Percentiles rank a stretch among this genome's conserved stretches.
phyloP scores from a whole-genome alignment of 345 rosid genomes.

The Rhizophora mangle region DNA sequence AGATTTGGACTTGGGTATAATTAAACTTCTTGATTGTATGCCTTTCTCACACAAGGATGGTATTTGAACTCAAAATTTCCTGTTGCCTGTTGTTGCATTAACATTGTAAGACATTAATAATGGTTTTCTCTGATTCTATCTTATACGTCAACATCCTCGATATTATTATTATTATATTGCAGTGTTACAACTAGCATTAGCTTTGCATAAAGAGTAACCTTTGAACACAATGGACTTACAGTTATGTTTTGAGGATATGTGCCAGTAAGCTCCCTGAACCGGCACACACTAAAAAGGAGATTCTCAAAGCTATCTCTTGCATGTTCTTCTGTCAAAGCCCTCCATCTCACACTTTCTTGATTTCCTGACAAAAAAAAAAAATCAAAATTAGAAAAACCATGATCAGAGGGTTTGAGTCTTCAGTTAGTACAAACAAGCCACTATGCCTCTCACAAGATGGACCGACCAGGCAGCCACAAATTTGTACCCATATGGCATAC shows the following conservation, averaged over 20 bases:
- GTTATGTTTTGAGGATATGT: conserved; percentile 81
- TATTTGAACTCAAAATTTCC: not conserved
- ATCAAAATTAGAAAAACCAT: not conserved
- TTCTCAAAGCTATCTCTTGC: conserved; percentile 99
- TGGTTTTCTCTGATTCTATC: no score
- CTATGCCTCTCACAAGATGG: no score
- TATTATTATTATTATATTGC: no score
- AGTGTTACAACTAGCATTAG: no score
- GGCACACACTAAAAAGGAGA: conserved; percentile 83
- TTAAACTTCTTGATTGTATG: not conserved
- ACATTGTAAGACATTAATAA: no score
- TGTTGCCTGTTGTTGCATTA: no score
- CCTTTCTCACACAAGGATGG: not conserved
- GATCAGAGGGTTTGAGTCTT: not conserved
- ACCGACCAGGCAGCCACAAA: not conserved
- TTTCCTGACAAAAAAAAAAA: conserved; percentile 48
- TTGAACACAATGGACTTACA: conserved; percentile 42
- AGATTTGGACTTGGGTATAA: not conserved
- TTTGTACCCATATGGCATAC: not conserved
- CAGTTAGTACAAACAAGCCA: not conserved
- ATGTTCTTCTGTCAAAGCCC: conserved; percentile 94
- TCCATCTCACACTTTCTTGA: conserved; percentile 59
- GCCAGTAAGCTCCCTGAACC: conserved; percentile 95
- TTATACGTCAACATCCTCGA: no score
- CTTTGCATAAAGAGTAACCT: conserved; percentile 3